These are phyloP conservation scores for Picochlorum sp. DNA, from an alignment of 139 green algal genomes.

Conservation along the genomic window DNA sequence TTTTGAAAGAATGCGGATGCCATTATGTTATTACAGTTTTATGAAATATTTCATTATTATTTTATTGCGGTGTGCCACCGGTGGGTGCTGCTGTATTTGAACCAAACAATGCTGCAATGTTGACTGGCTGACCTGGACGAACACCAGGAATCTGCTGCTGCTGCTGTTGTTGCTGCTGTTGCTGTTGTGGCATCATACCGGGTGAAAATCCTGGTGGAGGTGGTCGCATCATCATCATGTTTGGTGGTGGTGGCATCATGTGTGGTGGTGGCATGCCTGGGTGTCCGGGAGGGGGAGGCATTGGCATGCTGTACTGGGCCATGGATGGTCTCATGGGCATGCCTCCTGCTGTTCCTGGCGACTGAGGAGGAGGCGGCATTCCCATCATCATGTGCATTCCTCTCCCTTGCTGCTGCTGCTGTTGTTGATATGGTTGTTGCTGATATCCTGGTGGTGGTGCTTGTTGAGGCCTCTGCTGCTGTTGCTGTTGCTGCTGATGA, in stretches of 20 bases:
- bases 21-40: too few relatives aligned
- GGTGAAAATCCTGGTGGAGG: neutral
- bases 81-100: neutral
- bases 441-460: too few relatives aligned
- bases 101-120: neutral
- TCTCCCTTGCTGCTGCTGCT: constrained; percentile 3
- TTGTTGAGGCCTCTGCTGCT: neutral
- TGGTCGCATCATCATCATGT: neutral
- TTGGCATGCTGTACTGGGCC: neutral
- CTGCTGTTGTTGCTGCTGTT: constrained; percentile 4
- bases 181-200: neutral
- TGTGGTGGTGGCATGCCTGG: neutral
- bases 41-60: neutral
- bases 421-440: neutral
- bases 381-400: neutral
- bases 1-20: neutral
- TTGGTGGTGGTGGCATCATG: neutral
- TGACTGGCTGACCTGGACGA: neutral
- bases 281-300: neutral
- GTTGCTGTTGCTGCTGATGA: neutral
- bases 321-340: neutral
- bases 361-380: neutral
- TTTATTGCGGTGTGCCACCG: constrained; percentile 8
- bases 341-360: neutral
- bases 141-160: neutral